Percentiles rank a stretch among this genome's conserved stretches.
These are phyloP conservation scores for Camellia oleifera DNA, from an alignment of 179 eudicot genomes.

Conservation along the genomic window DNA sequence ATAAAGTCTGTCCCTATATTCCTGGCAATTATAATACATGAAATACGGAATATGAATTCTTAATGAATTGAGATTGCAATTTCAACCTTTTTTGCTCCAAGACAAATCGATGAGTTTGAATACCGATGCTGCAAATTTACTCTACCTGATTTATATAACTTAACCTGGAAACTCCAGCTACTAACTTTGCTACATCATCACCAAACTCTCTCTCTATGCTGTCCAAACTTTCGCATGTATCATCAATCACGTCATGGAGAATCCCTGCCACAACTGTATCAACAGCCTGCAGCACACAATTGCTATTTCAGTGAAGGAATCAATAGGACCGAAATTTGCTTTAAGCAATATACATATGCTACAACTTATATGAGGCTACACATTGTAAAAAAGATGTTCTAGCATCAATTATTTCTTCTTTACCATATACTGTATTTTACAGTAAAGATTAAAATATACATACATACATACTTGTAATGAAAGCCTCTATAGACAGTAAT, in stretches of 20 bases:
- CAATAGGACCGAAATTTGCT: neutral
- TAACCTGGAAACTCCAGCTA: constrained; percentile 92
- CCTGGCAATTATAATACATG: neutral
- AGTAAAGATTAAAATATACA: too few relatives aligned
- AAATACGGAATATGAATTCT: neutral
- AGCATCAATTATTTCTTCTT: neutral
- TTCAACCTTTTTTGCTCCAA: neutral
- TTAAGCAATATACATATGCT: neutral
- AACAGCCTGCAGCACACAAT: constrained; percentile 58
- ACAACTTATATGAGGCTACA: neutral
- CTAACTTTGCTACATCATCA: constrained; percentile 75
- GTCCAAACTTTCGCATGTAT: constrained; percentile 59
- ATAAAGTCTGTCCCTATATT: neutral
- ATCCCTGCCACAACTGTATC: constrained; percentile 93
- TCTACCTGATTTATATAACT: constrained; percentile 90
- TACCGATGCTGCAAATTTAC: constrained; percentile 10
- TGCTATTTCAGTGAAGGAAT: constrained; percentile 9
- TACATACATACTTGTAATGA: too few relatives aligned
- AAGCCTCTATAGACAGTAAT: too few relatives aligned
- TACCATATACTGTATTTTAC: neutral
- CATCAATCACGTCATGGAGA: constrained; percentile 93
- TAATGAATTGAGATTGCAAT: constrained; percentile 1
- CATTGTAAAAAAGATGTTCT: neutral
- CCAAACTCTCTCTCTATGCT: constrained; percentile 67
- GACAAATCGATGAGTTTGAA: constrained; percentile 2